phyloP scores from a whole-genome alignment of 2,329 filamentous ascomycete genomes.

The Xylaria hypoxylon region DNA sequence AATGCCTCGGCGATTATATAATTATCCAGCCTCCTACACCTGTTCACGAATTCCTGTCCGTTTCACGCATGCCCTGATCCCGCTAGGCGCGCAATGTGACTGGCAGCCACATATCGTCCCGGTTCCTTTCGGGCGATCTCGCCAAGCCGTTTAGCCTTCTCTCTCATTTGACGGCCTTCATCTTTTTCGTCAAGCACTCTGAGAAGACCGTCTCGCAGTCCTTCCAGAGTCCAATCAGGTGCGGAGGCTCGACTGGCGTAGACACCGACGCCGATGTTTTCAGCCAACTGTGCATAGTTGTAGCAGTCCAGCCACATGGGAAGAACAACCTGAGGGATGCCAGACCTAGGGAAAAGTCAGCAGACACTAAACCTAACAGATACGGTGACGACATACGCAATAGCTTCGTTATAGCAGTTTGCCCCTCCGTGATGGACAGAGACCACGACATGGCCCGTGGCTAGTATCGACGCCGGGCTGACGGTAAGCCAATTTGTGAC shows the following conservation, averaged over 20 bases:
- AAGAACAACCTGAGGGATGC: constrained; percentile 36
- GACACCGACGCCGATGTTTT: constrained; percentile 37
- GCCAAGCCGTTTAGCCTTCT: constrained; percentile 30
- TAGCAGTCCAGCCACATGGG: constrained; percentile 40
- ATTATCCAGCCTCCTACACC: neutral
- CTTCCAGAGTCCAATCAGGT: constrained; percentile 31
- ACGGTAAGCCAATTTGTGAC: constrained; percentile 38
- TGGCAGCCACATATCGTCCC: constrained; percentile 35
- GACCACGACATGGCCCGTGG: constrained; percentile 39
- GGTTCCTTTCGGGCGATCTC: constrained; percentile 26
- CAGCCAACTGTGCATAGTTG: constrained; percentile 36
- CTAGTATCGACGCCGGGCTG: constrained; percentile 38
- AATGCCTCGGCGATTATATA: neutral
- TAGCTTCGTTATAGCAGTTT: constrained; percentile 42
- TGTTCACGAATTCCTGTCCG: no score
- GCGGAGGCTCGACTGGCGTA: constrained; percentile 32
- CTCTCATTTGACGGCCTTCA: neutral
- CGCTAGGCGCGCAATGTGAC: constrained; percentile 35
- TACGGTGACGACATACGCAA: constrained; percentile 27
- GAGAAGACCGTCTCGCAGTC: constrained; percentile 33
- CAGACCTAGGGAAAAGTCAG: constrained; percentile 29
- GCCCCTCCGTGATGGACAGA: constrained; percentile 44
- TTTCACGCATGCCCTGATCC: constrained; percentile 19
- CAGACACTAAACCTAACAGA: neutral
- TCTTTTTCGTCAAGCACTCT: constrained; percentile 23